Conservation (phyloP, 139 green algal genomes). For the Micromonas commoda region DNA sequence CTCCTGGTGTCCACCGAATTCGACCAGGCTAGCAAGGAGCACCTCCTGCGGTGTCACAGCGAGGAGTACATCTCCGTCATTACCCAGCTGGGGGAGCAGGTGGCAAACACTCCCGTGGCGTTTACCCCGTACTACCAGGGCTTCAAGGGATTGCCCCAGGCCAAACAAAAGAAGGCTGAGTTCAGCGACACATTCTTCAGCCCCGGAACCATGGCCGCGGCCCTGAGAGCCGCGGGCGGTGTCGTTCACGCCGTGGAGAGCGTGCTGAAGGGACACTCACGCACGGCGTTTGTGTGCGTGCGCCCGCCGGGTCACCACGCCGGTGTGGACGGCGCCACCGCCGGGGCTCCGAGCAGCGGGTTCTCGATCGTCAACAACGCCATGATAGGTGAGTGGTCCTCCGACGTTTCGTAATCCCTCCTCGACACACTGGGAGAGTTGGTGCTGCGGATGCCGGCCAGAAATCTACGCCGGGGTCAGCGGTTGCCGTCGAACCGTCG, state of each 20-base stretch:
- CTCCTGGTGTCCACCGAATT: neutral
- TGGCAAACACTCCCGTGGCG: conserved; percentile 9
- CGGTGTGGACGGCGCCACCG: conserved; percentile 2
- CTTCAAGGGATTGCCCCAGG: neutral
- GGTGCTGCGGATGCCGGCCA: too few species aligned
- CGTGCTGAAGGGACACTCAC: neutral
- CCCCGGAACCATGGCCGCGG: conserved; percentile 8
- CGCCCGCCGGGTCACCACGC: conserved; percentile 25
- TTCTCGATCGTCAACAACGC: conserved; percentile 24
- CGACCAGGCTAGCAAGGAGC: neutral
- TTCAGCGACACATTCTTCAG: conserved; percentile 22
- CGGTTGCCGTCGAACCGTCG: too few species aligned
- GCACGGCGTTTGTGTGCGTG: conserved; percentile 12
- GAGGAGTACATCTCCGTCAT: conserved; percentile 1
- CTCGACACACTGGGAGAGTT: too few species aligned
- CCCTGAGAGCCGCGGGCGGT: neutral
- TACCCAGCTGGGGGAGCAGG: neutral
- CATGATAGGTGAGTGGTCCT: conserved; percentile 14
- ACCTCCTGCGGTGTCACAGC: neutral
- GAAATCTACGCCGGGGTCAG: conserved; percentile 1
- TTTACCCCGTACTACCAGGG: conserved; percentile 20
- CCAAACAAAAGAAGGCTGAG: neutral
- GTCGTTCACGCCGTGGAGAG: conserved; percentile 4
- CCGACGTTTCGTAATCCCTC: neutral
- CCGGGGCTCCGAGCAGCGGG: neutral